These are phyloP conservation scores for Rhodotorula taiwanensis DNA, from an alignment of 768 basidiomycete species.

Conservation along the genomic window DNA sequence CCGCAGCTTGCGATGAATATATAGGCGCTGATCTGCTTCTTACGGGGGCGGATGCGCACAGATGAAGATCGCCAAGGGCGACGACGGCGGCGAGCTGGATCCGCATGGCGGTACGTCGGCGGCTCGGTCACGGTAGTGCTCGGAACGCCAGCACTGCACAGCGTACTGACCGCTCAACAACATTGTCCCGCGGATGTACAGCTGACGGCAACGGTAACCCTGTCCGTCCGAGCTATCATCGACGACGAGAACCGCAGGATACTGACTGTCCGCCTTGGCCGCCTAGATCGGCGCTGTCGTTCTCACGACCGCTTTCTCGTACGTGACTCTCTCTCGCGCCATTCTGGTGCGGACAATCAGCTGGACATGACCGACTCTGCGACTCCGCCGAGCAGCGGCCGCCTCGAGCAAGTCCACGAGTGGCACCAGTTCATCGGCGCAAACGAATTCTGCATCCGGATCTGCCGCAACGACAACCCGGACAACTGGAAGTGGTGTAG, in stretches of 20 bases:
- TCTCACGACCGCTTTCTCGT: conserved; percentile 2
- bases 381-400: no score
- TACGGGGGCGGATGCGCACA: not conserved
- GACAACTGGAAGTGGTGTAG: conserved; percentile 54
- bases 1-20: not conserved
- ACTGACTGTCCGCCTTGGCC: no score
- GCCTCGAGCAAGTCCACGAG: conserved; percentile 57
- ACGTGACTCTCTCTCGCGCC: not conserved
- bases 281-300: conserved; percentile 44
- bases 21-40: no score
- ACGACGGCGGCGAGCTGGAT: conserved; percentile 62
- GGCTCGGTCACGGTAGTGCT: no score
- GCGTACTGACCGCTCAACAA: no score
- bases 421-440: conserved; percentile 56
- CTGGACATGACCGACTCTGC: no score
- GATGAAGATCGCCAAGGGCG: conserved; percentile 59
- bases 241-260: no score
- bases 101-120: conserved; percentile 53
- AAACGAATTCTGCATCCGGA: conserved; percentile 42
- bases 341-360: no score
- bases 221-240: no score
- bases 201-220: conserved; percentile 47
- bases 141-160: no score
- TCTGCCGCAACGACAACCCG: conserved; percentile 34
- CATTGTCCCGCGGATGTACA: no score